Evolutionary conservation across 176 grass and related monocot species (phyloP), one percentile per base, ranked within the genome.

Genomic region (Chloris gayana): DNA sequence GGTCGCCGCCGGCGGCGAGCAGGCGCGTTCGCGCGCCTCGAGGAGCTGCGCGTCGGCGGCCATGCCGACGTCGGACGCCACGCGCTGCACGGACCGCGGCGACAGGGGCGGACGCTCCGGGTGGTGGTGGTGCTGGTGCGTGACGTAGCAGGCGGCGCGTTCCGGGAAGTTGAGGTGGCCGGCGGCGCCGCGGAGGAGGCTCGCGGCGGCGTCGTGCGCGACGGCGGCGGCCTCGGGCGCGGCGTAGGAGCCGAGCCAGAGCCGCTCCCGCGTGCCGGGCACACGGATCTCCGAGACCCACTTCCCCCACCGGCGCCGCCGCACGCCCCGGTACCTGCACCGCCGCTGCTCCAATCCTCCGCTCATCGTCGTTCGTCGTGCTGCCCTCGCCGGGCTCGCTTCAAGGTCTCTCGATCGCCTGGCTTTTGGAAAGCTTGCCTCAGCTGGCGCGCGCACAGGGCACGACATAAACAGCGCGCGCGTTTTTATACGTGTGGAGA

Each of bases 221-320:
- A 94, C 88, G 65, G 95, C 92, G 50, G 95, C 95, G 38, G 92
- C 95, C 85, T 98, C 95, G 3, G 95, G 77, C n/a, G 92, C 85
- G 12, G 95, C 46, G 77, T 93, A 98, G 51, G 95, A 94, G 22
- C 95, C 95, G 49, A 98, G 86, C 95, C 95, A 98, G 42, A 98
- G 83, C 21, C 95, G 87, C 61, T 98, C 78, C 22, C 85, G 88
- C 22, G 95, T 91, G 53, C 90, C 92, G 0, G 95, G 92, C 47
- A 98, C 95, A 2, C 95, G 83, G 39, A 98, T 98, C 87, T 98
- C 95, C 38, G 95, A 98, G 74, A 98, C 92, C 95, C 95, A 98
- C 85, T 98, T 98, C 2, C 95, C 92, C 95, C 95, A 98, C 38
- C 69, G 69, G 78, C 95, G 80, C 57, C 70, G 90, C 47, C 95